Evolutionary conservation across 805 yeast genomes (phyloP), one percentile per base, ranked within the genome.

Genomic region (Kuraishia molischiana): DNA sequence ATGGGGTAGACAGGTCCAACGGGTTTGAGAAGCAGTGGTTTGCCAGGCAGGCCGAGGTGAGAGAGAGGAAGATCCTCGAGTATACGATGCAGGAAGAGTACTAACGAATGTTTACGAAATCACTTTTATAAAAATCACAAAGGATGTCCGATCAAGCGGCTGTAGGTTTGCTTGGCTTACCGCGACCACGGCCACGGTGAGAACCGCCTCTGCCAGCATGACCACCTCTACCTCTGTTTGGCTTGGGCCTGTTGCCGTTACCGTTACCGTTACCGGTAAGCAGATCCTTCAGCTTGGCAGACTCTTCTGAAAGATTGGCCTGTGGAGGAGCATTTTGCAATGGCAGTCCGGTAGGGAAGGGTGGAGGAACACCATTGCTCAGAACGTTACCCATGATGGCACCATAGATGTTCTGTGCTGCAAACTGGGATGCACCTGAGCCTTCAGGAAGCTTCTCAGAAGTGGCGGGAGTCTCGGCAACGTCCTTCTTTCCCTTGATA

Each of bases 1-100:
- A 85, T 56, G 97, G 97, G 0, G 78, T 89, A 2, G 89, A 85
- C 57, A 62, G 97, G 41, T 77, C 94, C 0, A 89, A 81, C 52
- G 96, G 95, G 3, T 89, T 83, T 57, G 97, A 89, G 52, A 63
- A 60, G 35, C 62, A 69, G 38, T 70, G 83, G 66, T 66, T 83
- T 44, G 64, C 55, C 33, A 64, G 51, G 47, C 66, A 58, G 39
- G 53, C 54, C 11, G 67, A 67, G 28, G 24, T 50, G 4, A 52
- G 59, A 34, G 61, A 64, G 38, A 41, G 19, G 19, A 19, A 59
- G 24, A 50, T 46, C 0, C 43, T 54, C 21, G 45, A 50, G 3
- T 61, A 59, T 32, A 61, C 70, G 1, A 50, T 61, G 49, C 61
- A 59, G 38, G 66, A 65, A 34, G 71, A 69, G 37, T 55, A 52